phyloP scores from a whole-genome alignment of 805 yeast species.

The Schwanniomyces polymorphus region DNA sequence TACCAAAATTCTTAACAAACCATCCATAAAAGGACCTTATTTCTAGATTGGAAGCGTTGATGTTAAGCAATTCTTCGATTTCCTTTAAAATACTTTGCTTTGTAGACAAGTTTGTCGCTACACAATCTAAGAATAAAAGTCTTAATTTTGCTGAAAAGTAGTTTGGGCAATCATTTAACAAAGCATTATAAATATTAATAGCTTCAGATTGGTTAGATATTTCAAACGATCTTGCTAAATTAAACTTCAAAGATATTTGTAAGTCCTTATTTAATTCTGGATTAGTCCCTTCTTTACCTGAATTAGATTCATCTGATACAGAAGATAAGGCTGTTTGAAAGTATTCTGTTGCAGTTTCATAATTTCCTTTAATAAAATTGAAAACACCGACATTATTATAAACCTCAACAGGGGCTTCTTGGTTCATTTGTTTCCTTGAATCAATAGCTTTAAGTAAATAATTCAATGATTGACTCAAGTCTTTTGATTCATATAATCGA shows the following conservation, averaged over 20 bases:
- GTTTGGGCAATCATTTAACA: conserved; percentile 62
- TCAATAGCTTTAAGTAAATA: conserved; percentile 64
- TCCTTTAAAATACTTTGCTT: conserved; percentile 53
- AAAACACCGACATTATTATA: conserved; percentile 85
- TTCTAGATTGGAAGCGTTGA: conserved; percentile 66
- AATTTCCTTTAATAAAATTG: conserved; percentile 64
- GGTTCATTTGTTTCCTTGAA: conserved; percentile 38
- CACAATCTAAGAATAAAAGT: conserved; percentile 58
- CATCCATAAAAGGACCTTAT: conserved; percentile 91
- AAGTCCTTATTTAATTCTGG: conserved; percentile 28
- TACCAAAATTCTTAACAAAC: conserved; percentile 68
- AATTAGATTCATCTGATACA: conserved; percentile 24
- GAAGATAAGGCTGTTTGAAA: conserved; percentile 52
- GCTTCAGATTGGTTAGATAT: conserved; percentile 39
- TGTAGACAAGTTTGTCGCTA: conserved; percentile 34
- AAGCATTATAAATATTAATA: conserved; percentile 48
- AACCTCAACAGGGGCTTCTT: conserved; percentile 57
- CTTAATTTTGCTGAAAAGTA: conserved; percentile 78
- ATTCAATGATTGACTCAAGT: conserved; percentile 64
- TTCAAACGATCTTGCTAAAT: conserved; percentile 76
- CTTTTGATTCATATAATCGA: conserved; percentile 65
- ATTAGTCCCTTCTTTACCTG: conserved; percentile 43
- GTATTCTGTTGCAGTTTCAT: conserved; percentile 53
- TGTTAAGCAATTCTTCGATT: conserved; percentile 52
- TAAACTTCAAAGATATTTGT: conserved; percentile 46